These are phyloP conservation scores for Termitomyces sp. DNA, from an alignment of 768 basidiomycete genomes.

Conservation along the genomic window DNA sequence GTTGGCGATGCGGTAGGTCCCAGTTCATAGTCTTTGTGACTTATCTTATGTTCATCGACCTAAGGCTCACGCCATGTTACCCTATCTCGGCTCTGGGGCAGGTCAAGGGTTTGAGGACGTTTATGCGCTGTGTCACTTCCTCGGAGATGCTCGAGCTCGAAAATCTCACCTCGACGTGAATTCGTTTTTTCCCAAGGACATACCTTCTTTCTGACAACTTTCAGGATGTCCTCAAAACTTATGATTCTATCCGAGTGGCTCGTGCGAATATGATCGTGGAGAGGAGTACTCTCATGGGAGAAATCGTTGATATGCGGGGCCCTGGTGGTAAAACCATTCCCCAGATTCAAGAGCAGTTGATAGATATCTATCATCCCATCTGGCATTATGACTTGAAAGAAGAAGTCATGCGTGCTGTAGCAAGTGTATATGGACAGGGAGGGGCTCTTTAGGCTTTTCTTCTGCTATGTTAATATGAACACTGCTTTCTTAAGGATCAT, in stretches of 20 bases:
- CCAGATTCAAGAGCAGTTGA: slow-evolving; percentile 30
- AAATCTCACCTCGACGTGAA: slow-evolving; percentile 38
- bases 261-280: slow-evolving; percentile 48
- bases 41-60: neutral
- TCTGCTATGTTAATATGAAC: neutral
- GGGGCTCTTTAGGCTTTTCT: neutral
- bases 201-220: neutral
- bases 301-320: slow-evolving; percentile 40
- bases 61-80: slow-evolving; percentile 59
- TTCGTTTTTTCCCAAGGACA: neutral
- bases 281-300: slow-evolving; percentile 37
- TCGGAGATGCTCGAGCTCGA: slow-evolving; percentile 40
- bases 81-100: slow-evolving; percentile 56
- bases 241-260: slow-evolving; percentile 40
- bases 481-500: slow-evolving; percentile 27
- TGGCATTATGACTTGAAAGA: slow-evolving; percentile 45
- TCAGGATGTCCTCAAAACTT: slow-evolving; percentile 43
- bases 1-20: slow-evolving; percentile 49
- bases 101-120: slow-evolving; percentile 62
- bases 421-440: slow-evolving; percentile 8
- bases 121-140: slow-evolving; percentile 41
- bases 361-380: slow-evolving; percentile 42
- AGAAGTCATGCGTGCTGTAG: slow-evolving; percentile 34
- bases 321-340: slow-evolving; percentile 25
- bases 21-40: neutral